Conservation (phyloP, 139 green algal species). For the Zygnema circumcarinatum region DNA sequence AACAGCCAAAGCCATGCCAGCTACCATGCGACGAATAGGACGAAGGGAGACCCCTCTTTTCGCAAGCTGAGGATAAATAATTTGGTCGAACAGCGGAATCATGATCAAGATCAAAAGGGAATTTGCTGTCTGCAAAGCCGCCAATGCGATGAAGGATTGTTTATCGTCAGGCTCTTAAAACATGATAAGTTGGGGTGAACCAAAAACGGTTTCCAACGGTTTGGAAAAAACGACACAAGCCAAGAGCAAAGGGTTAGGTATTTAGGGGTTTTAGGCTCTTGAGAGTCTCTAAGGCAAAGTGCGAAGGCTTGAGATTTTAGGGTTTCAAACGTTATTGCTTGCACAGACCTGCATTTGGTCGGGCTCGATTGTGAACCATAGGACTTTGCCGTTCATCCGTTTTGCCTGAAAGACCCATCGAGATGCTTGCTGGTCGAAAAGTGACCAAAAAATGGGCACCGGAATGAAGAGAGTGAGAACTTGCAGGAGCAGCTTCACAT, state of each 20-base stretch:
- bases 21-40: constrained; percentile 59
- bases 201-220: too few relatives aligned
- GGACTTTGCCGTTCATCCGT: constrained; percentile 52
- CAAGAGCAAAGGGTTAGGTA: too few relatives aligned
- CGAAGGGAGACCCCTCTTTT: constrained; percentile 33
- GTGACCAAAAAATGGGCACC: constrained; percentile 63
- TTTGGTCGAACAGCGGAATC: constrained; percentile 62
- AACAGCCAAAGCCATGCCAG: constrained; percentile 51
- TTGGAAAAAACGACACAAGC: too few relatives aligned
- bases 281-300: too few relatives aligned
- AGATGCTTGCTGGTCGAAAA: constrained; percentile 63
- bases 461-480: constrained; percentile 60
- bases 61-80: constrained; percentile 53
- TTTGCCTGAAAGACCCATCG: constrained; percentile 60
- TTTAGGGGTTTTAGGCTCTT: too few relatives aligned
- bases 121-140: constrained; percentile 54
- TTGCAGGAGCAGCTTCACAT: constrained; percentile 61
- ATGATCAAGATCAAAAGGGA: constrained; percentile 61
- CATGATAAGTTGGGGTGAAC: too few relatives aligned
- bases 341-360: constrained; percentile 59
- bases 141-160: too few relatives aligned
- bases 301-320: too few relatives aligned
- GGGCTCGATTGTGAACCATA: constrained; percentile 50
- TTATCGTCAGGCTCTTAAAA: too few relatives aligned
- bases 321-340: neutral